Conservation (phyloP, 768 basidiomycete genomes). For the Leccinum longicurvipes region DNA sequence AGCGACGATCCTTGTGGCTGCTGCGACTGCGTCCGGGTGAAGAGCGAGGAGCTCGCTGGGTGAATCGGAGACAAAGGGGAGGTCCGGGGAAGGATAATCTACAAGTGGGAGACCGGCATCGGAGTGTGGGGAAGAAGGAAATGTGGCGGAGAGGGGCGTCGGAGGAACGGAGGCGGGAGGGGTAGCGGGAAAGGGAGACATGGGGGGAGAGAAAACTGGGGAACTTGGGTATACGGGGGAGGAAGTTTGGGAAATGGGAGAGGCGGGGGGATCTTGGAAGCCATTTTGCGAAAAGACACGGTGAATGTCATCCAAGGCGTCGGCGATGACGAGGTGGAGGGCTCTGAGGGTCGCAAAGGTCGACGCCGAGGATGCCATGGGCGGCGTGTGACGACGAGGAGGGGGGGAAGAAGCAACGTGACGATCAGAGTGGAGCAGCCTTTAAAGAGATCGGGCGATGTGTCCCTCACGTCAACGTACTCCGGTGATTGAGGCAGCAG, state of each 20-base stretch:
- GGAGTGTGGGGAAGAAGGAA: slow-evolving; percentile 13
- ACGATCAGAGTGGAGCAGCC: slow-evolving; percentile 5
- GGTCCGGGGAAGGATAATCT: slow-evolving; percentile 59
- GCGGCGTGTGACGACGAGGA: slow-evolving; percentile 8
- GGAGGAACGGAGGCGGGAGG: slow-evolving; percentile 26
- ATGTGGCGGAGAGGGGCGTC: slow-evolving; percentile 31
- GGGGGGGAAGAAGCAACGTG: slow-evolving; percentile 6
- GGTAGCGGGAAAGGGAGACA: slow-evolving; percentile 21
- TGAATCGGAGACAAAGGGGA: slow-evolving; percentile 43
- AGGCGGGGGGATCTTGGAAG: slow-evolving; percentile 7
- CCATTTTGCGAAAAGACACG: slow-evolving; percentile 42
- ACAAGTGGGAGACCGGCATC: not conserved
- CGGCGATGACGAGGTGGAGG: slow-evolving; percentile 62
- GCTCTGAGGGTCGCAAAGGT: slow-evolving; percentile 63
- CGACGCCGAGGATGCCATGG: slow-evolving; percentile 38
- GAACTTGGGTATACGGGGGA: slow-evolving; percentile 24
- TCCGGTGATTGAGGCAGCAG: too few species aligned
- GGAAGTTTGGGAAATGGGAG: slow-evolving; percentile 13
- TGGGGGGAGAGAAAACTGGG: slow-evolving; percentile 32
- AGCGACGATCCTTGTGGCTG: slow-evolving; percentile 62
- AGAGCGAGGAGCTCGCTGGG: slow-evolving; percentile 53
- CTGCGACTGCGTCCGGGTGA: slow-evolving; percentile 56
- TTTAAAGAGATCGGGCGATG: slow-evolving; percentile 15
- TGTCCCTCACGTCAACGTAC: slow-evolving; percentile 7
- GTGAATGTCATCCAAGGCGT: slow-evolving; percentile 69